phyloP scores from a whole-genome alignment of 2,329 filamentous ascomycete genomes.

The Paracoccidioides brasiliensis region DNA sequence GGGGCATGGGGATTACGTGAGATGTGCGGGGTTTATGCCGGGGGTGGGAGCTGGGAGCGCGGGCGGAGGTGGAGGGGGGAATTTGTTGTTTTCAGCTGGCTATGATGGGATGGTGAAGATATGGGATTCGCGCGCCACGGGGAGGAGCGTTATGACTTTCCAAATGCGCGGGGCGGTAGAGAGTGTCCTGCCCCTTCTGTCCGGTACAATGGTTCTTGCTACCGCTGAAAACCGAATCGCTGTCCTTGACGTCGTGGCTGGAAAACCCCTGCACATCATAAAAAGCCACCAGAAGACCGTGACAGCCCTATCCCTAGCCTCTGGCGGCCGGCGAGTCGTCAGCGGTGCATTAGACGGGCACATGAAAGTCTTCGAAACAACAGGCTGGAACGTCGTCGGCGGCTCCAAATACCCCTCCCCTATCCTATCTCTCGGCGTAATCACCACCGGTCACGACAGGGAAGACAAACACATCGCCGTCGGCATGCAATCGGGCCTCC shows the following conservation, averaged over 20 bases:
- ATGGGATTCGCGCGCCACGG: conserved; percentile 73
- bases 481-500: conserved; percentile 85
- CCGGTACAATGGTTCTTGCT: conserved; percentile 74
- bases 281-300: conserved; percentile 97
- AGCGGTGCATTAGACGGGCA: conserved; percentile 88
- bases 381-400: conserved; percentile 89
- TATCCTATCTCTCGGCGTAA: conserved; percentile 69
- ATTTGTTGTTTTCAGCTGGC: conserved; percentile 74
- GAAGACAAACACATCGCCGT: conserved; percentile 91
- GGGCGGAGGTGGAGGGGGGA: conserved; percentile 24
- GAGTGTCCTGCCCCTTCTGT: conserved; percentile 71
- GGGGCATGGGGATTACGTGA: conserved; percentile 87
- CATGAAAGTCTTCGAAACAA: conserved; percentile 92
- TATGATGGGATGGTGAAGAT: conserved; percentile 89
- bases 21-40: conserved; percentile 75
- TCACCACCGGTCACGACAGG: conserved; percentile 51
- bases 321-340: conserved; percentile 65
- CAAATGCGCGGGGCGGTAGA: conserved; percentile 87
- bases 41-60: conserved; percentile 37
- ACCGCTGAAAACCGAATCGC: conserved; percentile 77
- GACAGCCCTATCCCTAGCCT: conserved; percentile 70
- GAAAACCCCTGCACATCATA: conserved; percentile 72
- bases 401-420: conserved; percentile 88
- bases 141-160: conserved; percentile 72
- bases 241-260: conserved; percentile 84